Base-by-base conservation (phyloP, 2,329 filamentous ascomycete species). In the Stachybotrys chlorohalonatus region DNA sequence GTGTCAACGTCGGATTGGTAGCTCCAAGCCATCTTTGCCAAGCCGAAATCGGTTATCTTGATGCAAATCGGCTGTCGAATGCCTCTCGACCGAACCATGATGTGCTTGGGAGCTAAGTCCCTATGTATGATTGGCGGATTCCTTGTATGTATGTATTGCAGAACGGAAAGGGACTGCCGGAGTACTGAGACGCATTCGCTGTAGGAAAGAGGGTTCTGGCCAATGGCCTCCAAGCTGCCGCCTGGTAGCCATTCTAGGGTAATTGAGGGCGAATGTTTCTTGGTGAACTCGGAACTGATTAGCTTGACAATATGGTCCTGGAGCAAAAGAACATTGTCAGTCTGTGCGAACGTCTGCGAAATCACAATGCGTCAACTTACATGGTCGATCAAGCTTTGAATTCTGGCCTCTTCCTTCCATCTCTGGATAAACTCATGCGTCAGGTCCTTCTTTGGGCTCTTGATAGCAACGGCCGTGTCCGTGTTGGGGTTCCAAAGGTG, bases 31-130 rank as follows among this genome's bases (percentile, higher is more conserved):
- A 42, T 42, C 36, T 13, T 42, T 9, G 36, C 36, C 13, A 42
- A 5, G 9, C 36, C 36, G 36, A 42, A 13, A 13, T 42, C 36
- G 3, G 36, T 13, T 9, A 42, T 9, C 36, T 42, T 42, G 36
- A 42, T 42, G 36, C 9, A 9, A 3, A 42, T 42, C 9, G 36
- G 11, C 62, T 67, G 31, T 57, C 36, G 3, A 13, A 9, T 42
- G 9, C 3, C 36, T 42, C 36, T 9, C 8, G 36, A 13, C 9
- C 36, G 13, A 9, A 5, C 36, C 36, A 42, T 9, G 13, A 42
- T 42, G 6, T 42, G 3, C 36, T 42, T 42, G 36, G 36, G 9
- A 42, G 36, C 36, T 9, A 42, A 9, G 36, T 42, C 36, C 36
- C 36, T 9, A 5, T 42, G 36, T 9, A 42, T 13, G 36, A 42